Evolutionary conservation across 768 basidiomycete species (phyloP).

Genomic region (Lentinus brumalis): DNA sequence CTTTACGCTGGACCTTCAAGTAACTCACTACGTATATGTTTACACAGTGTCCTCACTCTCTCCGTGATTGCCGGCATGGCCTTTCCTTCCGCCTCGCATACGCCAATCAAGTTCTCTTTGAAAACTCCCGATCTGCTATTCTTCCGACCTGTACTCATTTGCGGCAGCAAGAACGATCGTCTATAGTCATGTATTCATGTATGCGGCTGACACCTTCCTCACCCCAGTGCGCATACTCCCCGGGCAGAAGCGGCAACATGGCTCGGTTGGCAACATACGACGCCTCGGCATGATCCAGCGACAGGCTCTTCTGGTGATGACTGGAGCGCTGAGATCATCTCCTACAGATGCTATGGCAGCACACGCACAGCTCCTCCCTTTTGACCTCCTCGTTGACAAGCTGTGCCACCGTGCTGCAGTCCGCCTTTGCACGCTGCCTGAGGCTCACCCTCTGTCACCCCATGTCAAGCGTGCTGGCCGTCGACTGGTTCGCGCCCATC

Average conservation of each 20-base stretch:
- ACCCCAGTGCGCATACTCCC: background rate
- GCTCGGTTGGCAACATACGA: conserved; percentile 4
- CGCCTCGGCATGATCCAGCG: conserved; percentile 25
- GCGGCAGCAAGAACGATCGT: too few species aligned
- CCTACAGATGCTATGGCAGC: conserved; percentile 25
- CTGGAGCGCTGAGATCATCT: conserved; percentile 27
- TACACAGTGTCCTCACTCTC: too few species aligned
- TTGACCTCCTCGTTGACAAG: conserved; percentile 21
- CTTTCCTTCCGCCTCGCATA: too few species aligned
- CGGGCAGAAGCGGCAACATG: background rate
- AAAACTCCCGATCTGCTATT: too few species aligned
- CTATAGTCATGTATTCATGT: too few species aligned
- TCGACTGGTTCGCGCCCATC: conserved; percentile 18
- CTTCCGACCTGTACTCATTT: too few species aligned
- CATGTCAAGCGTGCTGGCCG: conserved; percentile 11
- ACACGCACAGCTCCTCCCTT: conserved; percentile 24
- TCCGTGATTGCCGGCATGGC: too few species aligned
- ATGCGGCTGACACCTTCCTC: conserved; percentile 22
- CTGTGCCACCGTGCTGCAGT: conserved; percentile 14
- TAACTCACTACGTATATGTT: too few species aligned
- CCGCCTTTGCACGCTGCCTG: conserved; percentile 24
- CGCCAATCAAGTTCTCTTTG: too few species aligned
- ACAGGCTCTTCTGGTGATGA: conserved; percentile 23
- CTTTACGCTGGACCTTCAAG: too few species aligned
- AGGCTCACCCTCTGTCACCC: conserved; percentile 20